These are phyloP conservation scores for Acidomyces sp. DNA, from an alignment of 495 filamentous ascomycete genomes.

Conservation along the genomic window DNA sequence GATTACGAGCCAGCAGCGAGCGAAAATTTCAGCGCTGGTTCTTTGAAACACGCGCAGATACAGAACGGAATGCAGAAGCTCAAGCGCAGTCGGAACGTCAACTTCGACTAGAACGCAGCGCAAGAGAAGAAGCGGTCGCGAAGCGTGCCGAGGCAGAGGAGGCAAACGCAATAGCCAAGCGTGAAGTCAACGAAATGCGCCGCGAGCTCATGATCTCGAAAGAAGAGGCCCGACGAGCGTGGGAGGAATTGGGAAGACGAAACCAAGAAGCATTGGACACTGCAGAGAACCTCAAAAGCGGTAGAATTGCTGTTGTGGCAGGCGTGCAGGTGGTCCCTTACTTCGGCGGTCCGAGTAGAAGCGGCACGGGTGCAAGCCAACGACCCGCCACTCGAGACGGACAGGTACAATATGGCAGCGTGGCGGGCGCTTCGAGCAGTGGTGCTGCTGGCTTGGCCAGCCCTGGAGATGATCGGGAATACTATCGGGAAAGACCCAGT, in stretches of 20 bases:
- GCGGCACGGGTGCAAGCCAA: conserved; percentile 35
- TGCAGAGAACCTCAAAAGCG: conserved; percentile 70
- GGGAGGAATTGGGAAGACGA: conserved; percentile 89
- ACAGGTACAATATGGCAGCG: conserved; percentile 12
- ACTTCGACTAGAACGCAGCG: conserved; percentile 58
- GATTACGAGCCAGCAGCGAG: conserved; percentile 89
- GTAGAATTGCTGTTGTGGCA: conserved; percentile 77
- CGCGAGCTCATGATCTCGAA: conserved; percentile 89
- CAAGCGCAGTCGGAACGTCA: conserved; percentile 64
- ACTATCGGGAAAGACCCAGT: conserved; percentile 33
- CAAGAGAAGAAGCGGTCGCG: conserved; percentile 45
- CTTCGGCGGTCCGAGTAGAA: conserved; percentile 52
- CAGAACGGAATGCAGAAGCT: conserved; percentile 75
- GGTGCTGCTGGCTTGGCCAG: conserved; percentile 8
- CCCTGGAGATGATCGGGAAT: conserved; percentile 24
- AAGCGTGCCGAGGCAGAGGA: conserved; percentile 38
- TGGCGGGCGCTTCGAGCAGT: conserved; percentile 1
- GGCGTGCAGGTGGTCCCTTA: conserved; percentile 96
- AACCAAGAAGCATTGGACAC: conserved; percentile 93
- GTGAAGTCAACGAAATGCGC: conserved; percentile 65
- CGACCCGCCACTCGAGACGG: conserved; percentile 28
- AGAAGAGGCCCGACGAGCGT: conserved; percentile 87
- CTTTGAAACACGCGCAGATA: conserved; percentile 79
- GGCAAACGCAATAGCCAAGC: conserved; percentile 18
- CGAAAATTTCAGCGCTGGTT: conserved; percentile 98